Evolutionary conservation across 257 asterid genomes (phyloP), one percentile per base, ranked within the genome.

Genomic region (Parsonsia alboflavescens): DNA sequence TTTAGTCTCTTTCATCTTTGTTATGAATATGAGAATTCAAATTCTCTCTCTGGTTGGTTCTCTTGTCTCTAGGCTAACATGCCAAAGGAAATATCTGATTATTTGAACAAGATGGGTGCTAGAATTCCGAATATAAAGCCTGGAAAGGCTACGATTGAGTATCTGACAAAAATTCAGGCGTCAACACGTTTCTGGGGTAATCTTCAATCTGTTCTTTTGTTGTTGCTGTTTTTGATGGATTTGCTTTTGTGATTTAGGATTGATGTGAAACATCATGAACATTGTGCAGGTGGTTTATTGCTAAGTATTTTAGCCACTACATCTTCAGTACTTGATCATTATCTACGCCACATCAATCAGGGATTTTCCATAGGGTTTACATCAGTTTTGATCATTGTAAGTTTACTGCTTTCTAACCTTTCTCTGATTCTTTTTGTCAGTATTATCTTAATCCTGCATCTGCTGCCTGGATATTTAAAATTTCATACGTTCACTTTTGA

Each of bases 141-240:
- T 6, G 99, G 99, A 82, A 92, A 88, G 83, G 97, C 98, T 74
- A 92, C 99, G 44, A 84, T 95, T 6, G 98, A 93, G 83, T 92
- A 92, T 83, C 79, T 95, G 82, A 90, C 96, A n/a, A 90, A 90
- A 84, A 82, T 95, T 82, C 99, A 95, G 86, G 93, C 96, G 56
- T 95, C 99, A 30, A 92, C 99, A 16, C 99, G 98, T 61, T 92
- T 95, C 77, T 95, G 99, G 99, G 99, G 99, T 94, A 87, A 76
- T 71, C 52, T 70, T 39, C 28, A 75, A 21, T 58, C 63, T 13
- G 48, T 15, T 28, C 10, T 45, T 75, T 59, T 46, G 15, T 66
- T 30, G 21, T 68, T 28, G 19, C 21, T 8, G 26, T 30, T 26
- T n/a, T n/a, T n/a, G n/a, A n/a, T n/a, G n/a, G n/a, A n/a, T n/a